phyloP scores from a whole-genome alignment of 1,284 basidiomycete species.

The Tylopilus orsonianus region DNA sequence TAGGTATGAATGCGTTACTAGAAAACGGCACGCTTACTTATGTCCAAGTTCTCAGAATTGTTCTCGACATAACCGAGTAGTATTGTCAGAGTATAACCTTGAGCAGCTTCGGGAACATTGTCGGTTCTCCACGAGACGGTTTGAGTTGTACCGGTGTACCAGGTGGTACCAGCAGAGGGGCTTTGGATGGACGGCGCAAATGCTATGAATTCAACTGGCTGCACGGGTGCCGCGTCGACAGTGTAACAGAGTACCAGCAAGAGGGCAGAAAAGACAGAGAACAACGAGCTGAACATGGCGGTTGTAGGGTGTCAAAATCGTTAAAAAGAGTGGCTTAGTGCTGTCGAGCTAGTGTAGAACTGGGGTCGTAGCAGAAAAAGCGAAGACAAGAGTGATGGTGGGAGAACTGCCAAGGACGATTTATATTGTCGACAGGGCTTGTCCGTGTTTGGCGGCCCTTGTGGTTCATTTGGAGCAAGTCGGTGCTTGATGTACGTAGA shows the following conservation, averaged over 20 bases:
- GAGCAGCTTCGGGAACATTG: conserved; percentile 32
- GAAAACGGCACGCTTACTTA: conserved; percentile 32
- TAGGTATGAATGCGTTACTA: conserved; percentile 1
- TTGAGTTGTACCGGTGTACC: conserved; percentile 39
- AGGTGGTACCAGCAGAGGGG: conserved; percentile 34
- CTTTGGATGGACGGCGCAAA: conserved; percentile 46
- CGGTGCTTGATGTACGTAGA: background rate
- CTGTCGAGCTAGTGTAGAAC: conserved; percentile 1
- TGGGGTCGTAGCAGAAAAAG: conserved; percentile 3
- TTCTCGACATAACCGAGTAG: conserved; percentile 37
- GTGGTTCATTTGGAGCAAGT: conserved; percentile 2
- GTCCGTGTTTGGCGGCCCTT: conserved; percentile 22
- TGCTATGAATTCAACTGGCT: conserved; percentile 39
- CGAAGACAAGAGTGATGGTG: background rate
- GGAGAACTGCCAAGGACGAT: background rate
- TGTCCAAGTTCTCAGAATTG: conserved; percentile 43
- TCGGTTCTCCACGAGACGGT: conserved; percentile 44
- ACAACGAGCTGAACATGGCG: conserved; percentile 24
- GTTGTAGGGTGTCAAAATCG: conserved; percentile 5
- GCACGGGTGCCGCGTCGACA: conserved; percentile 32
- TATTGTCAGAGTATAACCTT: conserved; percentile 34
- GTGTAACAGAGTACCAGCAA: conserved; percentile 18
- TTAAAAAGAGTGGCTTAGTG: conserved; percentile 24
- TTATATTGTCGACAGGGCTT: conserved; percentile 24
- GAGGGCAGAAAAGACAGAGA: conserved; percentile 21